Evolutionary conservation across 2,329 filamentous ascomycete genomes (phyloP).

Genomic region (Byssothecium circinans): DNA sequence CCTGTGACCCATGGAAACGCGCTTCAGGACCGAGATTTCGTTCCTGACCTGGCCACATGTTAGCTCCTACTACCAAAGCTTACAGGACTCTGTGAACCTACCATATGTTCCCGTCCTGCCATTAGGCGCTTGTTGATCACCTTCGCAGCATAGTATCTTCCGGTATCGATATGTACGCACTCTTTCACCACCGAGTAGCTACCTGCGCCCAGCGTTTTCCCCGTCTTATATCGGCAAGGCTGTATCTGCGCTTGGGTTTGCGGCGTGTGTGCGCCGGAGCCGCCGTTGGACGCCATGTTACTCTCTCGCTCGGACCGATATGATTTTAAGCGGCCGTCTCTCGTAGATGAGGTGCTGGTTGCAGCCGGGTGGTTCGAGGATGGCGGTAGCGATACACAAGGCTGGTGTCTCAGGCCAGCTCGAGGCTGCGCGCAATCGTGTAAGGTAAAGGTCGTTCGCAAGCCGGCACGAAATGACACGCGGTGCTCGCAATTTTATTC

Average conservation of each 20-base stretch:
- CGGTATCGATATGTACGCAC: conserved; percentile 97
- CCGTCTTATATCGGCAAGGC: conserved; percentile 97
- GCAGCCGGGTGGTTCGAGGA: background rate
- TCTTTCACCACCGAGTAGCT: conserved; percentile 99
- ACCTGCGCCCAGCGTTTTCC: conserved; percentile 93
- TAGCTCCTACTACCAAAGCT: conserved; percentile 3
- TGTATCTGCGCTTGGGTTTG: conserved; percentile 66
- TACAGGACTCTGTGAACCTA: conserved; percentile 45
- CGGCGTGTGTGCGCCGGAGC: conserved; percentile 33
- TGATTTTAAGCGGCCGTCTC: background rate
- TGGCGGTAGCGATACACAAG: background rate
- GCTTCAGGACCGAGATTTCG: conserved; percentile 95
- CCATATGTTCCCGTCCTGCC: conserved; percentile 98
- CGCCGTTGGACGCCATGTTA: conserved; percentile 37
- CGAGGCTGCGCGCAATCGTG: background rate
- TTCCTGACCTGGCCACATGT: conserved; percentile 74
- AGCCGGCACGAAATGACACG: too few species aligned
- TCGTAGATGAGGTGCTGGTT: background rate
- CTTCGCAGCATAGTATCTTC: conserved; percentile 96
- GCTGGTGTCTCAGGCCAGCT: conserved; percentile 1
- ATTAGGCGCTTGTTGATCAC: conserved; percentile 99
- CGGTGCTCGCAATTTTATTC: too few species aligned
- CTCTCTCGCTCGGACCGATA: background rate
- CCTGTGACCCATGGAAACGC: conserved; percentile 98
- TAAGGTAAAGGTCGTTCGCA: background rate